Evolutionary conservation across 805 yeast species (phyloP).

Genomic region (Kodamaea restingae): DNA sequence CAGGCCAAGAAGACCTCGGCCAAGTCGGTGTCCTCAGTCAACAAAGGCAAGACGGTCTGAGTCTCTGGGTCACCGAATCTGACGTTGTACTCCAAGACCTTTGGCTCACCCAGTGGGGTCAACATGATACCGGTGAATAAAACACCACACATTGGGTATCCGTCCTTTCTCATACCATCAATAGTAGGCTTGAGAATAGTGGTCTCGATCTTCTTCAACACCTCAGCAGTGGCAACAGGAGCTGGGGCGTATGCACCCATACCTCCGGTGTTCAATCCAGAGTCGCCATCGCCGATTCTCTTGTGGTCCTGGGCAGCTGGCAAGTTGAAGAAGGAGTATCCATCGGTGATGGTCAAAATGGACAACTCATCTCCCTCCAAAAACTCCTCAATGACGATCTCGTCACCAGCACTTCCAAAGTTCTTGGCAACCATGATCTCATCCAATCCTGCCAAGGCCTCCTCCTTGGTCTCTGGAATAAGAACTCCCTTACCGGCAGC

Average conservation of each 20-base stretch:
- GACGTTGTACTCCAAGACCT: slow-evolving; percentile 93
- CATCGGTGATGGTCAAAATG: slow-evolving; percentile 87
- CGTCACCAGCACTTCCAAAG: slow-evolving; percentile 91
- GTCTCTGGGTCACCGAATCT: slow-evolving; percentile 99
- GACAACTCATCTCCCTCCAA: slow-evolving; percentile 96
- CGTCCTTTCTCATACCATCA: slow-evolving; percentile 94
- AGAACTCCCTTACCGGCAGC: slow-evolving; percentile 99
- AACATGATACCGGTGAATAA: slow-evolving; percentile 94
- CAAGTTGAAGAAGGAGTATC: slow-evolving; percentile 81
- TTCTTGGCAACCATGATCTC: slow-evolving; percentile 86
- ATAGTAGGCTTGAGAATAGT: slow-evolving; percentile 86
- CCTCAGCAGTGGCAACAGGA: slow-evolving; percentile 80
- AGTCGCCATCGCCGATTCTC: slow-evolving; percentile 88
- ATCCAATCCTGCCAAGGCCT: slow-evolving; percentile 78
- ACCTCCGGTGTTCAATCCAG: slow-evolving; percentile 97
- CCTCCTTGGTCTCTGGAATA: slow-evolving; percentile 79
- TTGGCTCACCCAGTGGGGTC: slow-evolving; percentile 76
- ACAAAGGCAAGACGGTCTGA: slow-evolving; percentile 88
- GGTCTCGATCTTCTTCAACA: slow-evolving; percentile 66
- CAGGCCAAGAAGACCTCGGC: slow-evolving; percentile 91
- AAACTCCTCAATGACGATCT: slow-evolving; percentile 91
- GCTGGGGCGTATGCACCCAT: slow-evolving; percentile 99
- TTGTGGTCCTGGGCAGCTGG: slow-evolving; percentile 99
- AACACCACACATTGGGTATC: slow-evolving; percentile 92
- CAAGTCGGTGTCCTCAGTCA: slow-evolving; percentile 81